Conservation (phyloP, 352 stramenopile species). For the Phytophthora quininea region DNA sequence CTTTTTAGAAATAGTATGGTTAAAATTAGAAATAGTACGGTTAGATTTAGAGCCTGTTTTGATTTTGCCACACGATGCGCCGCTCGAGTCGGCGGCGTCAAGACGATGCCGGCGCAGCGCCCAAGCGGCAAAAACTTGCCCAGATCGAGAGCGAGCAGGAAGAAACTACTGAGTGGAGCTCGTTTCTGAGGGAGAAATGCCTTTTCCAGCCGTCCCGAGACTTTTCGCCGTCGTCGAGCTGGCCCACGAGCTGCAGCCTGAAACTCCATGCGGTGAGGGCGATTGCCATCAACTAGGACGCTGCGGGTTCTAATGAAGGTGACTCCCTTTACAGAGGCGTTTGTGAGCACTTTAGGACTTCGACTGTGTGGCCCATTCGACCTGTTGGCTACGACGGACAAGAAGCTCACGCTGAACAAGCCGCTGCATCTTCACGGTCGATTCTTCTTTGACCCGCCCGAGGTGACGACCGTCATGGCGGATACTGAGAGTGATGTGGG, state of each 20-base stretch:
- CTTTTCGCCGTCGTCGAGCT: conserved; percentile 61
- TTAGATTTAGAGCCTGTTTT: too few species aligned
- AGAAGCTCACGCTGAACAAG: conserved; percentile 33
- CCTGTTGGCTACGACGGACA: conserved; percentile 32
- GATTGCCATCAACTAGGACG: neutral
- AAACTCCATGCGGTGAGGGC: conserved; percentile 39
- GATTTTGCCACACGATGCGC: conserved; percentile 17
- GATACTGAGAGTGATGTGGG: conserved; percentile 23
- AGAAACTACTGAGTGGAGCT: conserved; percentile 35
- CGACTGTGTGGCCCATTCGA: conserved; percentile 58
- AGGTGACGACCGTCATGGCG: conserved; percentile 46
- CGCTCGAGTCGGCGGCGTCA: conserved; percentile 34
- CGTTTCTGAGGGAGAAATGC: conserved; percentile 44
- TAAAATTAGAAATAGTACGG: too few species aligned
- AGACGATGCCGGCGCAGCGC: conserved; percentile 3
- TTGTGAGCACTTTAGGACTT: conserved; percentile 47
- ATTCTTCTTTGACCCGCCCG: conserved; percentile 57
- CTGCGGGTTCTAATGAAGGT: conserved; percentile 5
- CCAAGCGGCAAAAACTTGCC: conserved; percentile 20
- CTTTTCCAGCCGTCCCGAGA: conserved; percentile 37
- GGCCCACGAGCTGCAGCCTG: conserved; percentile 33
- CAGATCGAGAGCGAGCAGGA: neutral
- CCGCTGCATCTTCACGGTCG: conserved; percentile 61
- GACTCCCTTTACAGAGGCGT: conserved; percentile 44
- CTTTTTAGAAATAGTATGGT: too few species aligned